Evolutionary conservation across 2,329 filamentous ascomycete genomes (phyloP).

Genomic region (Lasiodiplodia theobromae): DNA sequence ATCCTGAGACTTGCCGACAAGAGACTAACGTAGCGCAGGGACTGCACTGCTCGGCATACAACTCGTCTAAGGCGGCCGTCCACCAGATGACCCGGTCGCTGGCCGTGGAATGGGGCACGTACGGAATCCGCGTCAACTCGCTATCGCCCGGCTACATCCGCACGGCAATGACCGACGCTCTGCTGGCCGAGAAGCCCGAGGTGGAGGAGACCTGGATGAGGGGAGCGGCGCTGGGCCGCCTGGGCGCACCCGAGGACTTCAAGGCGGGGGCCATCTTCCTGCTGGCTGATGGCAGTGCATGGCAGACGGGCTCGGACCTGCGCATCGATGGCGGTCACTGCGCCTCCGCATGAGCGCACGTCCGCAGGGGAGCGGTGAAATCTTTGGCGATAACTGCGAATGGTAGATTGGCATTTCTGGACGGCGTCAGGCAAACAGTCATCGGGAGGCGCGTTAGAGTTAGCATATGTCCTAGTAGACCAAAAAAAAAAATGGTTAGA

Average conservation of each 20-base stretch:
- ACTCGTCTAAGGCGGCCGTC: slow-evolving; percentile 62
- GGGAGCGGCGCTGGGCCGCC: slow-evolving; percentile 38
- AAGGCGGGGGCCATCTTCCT: slow-evolving; percentile 41
- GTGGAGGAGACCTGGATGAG: slow-evolving; percentile 40
- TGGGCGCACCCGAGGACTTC: slow-evolving; percentile 42
- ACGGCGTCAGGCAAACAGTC: not conserved
- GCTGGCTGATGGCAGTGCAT: slow-evolving; percentile 58
- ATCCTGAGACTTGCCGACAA: not conserved
- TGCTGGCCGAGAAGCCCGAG: slow-evolving; percentile 40
- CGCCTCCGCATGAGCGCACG: slow-evolving; percentile 33
- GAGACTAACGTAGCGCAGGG: slow-evolving; percentile 34
- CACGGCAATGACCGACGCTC: slow-evolving; percentile 48
- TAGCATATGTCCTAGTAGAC: not conserved
- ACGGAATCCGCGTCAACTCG: slow-evolving; percentile 58
- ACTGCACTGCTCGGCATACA: slow-evolving; percentile 57
- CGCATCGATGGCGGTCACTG: slow-evolving; percentile 54
- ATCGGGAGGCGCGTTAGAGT: slow-evolving; percentile 16
- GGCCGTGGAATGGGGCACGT: slow-evolving; percentile 60
- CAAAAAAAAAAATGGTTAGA: not conserved
- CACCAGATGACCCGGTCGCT: slow-evolving; percentile 60
- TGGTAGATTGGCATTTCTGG: not conserved
- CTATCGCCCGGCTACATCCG: slow-evolving; percentile 63
- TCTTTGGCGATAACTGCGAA: not conserved
- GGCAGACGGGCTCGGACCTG: slow-evolving; percentile 65
- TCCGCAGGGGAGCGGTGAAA: not conserved